These are phyloP conservation scores for Chaetomiaceae sp. DNA, from an alignment of 2,329 filamentous ascomycete species.

Conservation along the genomic window DNA sequence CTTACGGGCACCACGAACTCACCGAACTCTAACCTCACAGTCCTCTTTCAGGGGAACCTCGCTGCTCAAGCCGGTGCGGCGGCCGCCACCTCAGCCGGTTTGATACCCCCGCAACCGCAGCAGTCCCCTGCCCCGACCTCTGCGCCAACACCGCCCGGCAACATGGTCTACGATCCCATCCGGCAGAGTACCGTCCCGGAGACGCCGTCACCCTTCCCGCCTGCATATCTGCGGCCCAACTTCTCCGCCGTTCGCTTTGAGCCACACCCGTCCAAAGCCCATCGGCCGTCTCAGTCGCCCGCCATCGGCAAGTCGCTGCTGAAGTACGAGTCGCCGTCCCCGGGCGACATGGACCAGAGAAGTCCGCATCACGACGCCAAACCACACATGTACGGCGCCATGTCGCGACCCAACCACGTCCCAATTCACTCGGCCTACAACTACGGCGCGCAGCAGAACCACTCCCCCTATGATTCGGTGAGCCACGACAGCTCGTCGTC, in stretches of 20 bases:
- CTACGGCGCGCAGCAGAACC: slow-evolving; percentile 40
- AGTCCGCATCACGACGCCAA: slow-evolving; percentile 30
- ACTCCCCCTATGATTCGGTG: slow-evolving; percentile 40
- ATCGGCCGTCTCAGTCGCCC: slow-evolving; percentile 26
- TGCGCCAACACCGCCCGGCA: slow-evolving; percentile 49
- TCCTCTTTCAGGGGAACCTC: slow-evolving; percentile 65
- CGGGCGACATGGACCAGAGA: slow-evolving; percentile 29
- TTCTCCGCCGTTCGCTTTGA: slow-evolving; percentile 46
- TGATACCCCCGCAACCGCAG: slow-evolving; percentile 10
- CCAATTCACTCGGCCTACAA: slow-evolving; percentile 30
- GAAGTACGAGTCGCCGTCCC: slow-evolving; percentile 25
- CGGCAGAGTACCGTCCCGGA: slow-evolving; percentile 53
- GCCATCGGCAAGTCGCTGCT: slow-evolving; percentile 23
- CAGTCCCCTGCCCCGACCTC: slow-evolving; percentile 31
- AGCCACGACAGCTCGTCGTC: slow-evolving; percentile 39
- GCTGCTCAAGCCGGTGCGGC: slow-evolving; percentile 10
- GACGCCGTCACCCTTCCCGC: slow-evolving; percentile 39
- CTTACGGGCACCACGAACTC: slow-evolving; percentile 85
- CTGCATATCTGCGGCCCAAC: slow-evolving; percentile 46
- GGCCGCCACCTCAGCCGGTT: not conserved
- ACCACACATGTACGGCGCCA: slow-evolving; percentile 25
- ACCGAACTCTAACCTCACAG: slow-evolving; percentile 74
- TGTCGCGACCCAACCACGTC: slow-evolving; percentile 24
- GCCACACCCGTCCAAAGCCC: slow-evolving; percentile 29
- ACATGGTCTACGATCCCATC: slow-evolving; percentile 58